Evolutionary conservation across 1,284 basidiomycete genomes (phyloP).

Genomic region (Ganoderma meredithae): DNA sequence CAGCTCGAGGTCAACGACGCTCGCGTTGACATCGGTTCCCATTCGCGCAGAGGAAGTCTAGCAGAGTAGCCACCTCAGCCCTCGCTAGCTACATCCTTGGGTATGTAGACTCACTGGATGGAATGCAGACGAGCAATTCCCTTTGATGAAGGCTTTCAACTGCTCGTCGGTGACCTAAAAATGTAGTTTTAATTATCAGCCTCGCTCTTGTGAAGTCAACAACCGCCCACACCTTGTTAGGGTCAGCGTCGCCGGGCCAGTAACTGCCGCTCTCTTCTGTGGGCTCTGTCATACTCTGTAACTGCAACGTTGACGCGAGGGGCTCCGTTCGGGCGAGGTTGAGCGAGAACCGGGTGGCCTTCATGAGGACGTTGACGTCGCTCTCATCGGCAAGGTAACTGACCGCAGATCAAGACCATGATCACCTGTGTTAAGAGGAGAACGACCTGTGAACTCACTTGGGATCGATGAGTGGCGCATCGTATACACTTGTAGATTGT

Average conservation of each 20-base stretch:
- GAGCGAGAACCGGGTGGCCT: constrained; percentile 37
- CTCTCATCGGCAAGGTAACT: constrained; percentile 37
- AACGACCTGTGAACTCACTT: constrained; percentile 38
- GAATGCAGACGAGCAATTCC: neutral
- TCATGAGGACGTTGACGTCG: constrained; percentile 40
- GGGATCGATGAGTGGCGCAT: constrained; percentile 50
- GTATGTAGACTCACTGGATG: neutral
- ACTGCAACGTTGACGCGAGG: constrained; percentile 40
- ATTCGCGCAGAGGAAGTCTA: constrained; percentile 31
- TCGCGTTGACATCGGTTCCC: constrained; percentile 24
- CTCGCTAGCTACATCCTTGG: too few relatives aligned
- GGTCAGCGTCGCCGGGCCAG: constrained; percentile 39
- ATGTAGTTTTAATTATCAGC: too few relatives aligned
- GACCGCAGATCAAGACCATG: too few relatives aligned
- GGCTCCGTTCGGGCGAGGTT: constrained; percentile 37
- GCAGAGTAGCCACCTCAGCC: neutral
- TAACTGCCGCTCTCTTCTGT: constrained; percentile 31
- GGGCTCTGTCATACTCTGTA: constrained; percentile 28
- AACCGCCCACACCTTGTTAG: constrained; percentile 29
- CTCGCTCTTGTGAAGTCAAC: too few relatives aligned
- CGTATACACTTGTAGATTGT: constrained; percentile 43
- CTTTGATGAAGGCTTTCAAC: neutral
- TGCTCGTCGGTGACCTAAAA: constrained; percentile 1
- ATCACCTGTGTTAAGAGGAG: neutral
- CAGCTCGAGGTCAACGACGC: constrained; percentile 28